Evolutionary conservation across 2,329 filamentous ascomycete species (phyloP), one percentile per base, ranked within the genome.

Genomic region (Ustulina deusta): DNA sequence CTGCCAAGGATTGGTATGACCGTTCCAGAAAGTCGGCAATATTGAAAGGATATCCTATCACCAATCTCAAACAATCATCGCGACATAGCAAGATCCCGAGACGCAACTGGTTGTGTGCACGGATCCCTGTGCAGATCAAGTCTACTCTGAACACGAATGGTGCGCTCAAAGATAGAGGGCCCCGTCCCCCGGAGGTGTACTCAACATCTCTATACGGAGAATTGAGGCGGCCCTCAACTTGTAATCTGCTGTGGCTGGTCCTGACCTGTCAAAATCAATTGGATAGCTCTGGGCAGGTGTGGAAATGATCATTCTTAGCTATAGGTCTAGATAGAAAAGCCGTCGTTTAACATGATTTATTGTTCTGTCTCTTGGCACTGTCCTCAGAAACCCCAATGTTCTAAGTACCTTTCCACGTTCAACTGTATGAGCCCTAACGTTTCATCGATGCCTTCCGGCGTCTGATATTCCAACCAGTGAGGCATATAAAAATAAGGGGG

Each of bases 121-220:
- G 51, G 51, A 48, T 62, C n/a, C 42, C 57, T 25, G 58, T 36
- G 27, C 58, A 62, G 44, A 51, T 66, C 34, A 57, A 57, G 42
- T 57, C 36, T 42, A 48, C 38, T n/a, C 32, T 27, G 22, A 52
- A 44, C 9, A 40, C 27, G 3, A 49, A 62, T 7, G 13, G 46
- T 17, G 13, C n/a, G 6, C 25, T 44, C 32, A 29, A 51, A 29
- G 22, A 57, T 25, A 7, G 38, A 49, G n/a, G 29, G 11, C 22
- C 15, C n/a, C 59, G 27, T 66, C 51, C 34, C 27, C 38, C 29
- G n/a, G 27, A 59, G 29, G 40, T 57, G 22, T 13, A 52, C 1
- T 48, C 20, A 46, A 55, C 22, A 49, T 55, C n/a, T 22, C 46
- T 22, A 17, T 20, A 42, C n/a, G n/a, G n/a, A n/a, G n/a, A n/a